phyloP scores from a whole-genome alignment of 176 grass and related monocot species.

The maize (Zea mays) region Zm-B73-REFERENCE-NAM-5.0 NC_050105.1:77874501-77875000 shows the following conservation, averaged over 20 bases:
- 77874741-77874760: not conserved
- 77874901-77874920: not conserved
- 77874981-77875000: not conserved
- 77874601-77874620: not conserved
- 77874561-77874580: slow-evolving; percentile 67
- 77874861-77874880: not conserved
- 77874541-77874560: slow-evolving; percentile 97
- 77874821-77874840: not conserved
- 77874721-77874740: not conserved
- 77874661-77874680: not conserved
- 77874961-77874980: not conserved
- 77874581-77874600: slow-evolving; percentile 4
- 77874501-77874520: slow-evolving; percentile 93
- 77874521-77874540: slow-evolving; percentile 95
- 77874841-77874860: not conserved
- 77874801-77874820: not conserved
- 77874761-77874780: slow-evolving; percentile 17
- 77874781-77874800: not conserved
- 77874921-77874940: not conserved
- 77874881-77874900: not conserved
- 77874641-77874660: not conserved
- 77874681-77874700: not conserved
- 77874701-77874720: not conserved
- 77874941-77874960: not conserved
- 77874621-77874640: not conserved